A percentile compares a stretch with the other conserved stretches of the same genome.
Conservation (phyloP, 208 protist genomes). For the Strigomonas galati region DNA sequence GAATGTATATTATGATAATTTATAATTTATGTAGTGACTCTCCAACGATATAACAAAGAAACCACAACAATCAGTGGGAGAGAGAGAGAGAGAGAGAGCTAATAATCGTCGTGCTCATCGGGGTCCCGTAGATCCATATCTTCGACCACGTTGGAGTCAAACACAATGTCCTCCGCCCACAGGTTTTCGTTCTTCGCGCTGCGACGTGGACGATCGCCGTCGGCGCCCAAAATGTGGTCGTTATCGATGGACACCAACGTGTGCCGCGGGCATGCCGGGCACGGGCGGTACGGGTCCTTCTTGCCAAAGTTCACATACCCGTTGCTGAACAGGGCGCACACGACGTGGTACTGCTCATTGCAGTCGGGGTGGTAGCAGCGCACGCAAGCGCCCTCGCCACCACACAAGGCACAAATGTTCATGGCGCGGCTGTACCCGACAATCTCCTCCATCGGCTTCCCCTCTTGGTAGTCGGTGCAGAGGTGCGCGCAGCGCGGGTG, state of each 20-base stretch:
- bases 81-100: too few species aligned
- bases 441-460: slow-evolving; percentile 70
- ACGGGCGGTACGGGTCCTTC: slow-evolving; percentile 76
- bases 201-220: background rate
- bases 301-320: slow-evolving; percentile 89
- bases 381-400: slow-evolving; percentile 62
- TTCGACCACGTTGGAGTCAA: slow-evolving; percentile 80
- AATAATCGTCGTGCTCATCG: slow-evolving; percentile 68
- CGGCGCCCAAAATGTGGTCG: background rate
- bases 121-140: slow-evolving; percentile 78
- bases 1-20: background rate
- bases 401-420: slow-evolving; percentile 66
- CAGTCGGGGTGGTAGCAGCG: slow-evolving; percentile 85
- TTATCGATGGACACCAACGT: slow-evolving; percentile 51
- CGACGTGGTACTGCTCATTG: slow-evolving; percentile 73
- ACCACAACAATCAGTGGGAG: too few species aligned
- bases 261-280: slow-evolving; percentile 75
- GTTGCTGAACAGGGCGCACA: slow-evolving; percentile 73
- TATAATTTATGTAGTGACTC: slow-evolving; percentile 7
- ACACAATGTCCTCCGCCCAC: slow-evolving; percentile 78
- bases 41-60: background rate
- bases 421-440: slow-evolving; percentile 45
- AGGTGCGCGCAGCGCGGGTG: slow-evolving; percentile 82
- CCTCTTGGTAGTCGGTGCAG: slow-evolving; percentile 69
- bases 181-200: slow-evolving; percentile 34